These are phyloP conservation scores for Lonicera japonica DNA, from an alignment of 129 eudicot genomes.

Conservation along the genomic window DNA sequence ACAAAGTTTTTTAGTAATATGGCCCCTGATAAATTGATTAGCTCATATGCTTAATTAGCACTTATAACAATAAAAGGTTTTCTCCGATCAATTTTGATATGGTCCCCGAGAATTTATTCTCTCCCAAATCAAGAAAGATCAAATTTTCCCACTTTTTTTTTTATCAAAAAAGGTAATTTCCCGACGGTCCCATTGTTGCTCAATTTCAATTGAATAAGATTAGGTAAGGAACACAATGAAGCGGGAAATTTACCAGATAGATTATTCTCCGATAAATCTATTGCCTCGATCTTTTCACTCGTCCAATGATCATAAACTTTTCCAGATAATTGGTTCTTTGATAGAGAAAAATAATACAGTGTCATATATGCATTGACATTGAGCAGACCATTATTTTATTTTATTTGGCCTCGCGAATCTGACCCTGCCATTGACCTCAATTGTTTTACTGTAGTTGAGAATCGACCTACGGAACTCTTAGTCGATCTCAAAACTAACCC, in stretches of 20 bases:
- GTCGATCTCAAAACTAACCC: too few relatives aligned
- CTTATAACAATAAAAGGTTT: too few relatives aligned
- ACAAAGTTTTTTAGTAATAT: slow-evolving; percentile 6
- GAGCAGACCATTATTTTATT: too few relatives aligned
- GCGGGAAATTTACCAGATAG: background rate
- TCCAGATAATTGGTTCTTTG: slow-evolving; percentile 5
- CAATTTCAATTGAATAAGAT: background rate
- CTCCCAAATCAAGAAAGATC: slow-evolving; percentile 4
- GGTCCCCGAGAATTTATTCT: slow-evolving; percentile 5
- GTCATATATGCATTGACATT: too few relatives aligned
- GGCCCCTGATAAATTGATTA: slow-evolving; percentile 1
- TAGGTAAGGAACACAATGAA: background rate
- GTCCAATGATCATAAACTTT: too few relatives aligned
- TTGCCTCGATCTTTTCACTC: too few relatives aligned
- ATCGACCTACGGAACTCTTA: too few relatives aligned
- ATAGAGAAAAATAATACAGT: too few relatives aligned
- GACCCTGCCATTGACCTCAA: too few relatives aligned
- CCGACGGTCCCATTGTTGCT: slow-evolving; percentile 9
- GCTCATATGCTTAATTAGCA: background rate
- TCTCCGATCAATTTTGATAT: slow-evolving; percentile 8
- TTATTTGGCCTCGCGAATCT: too few relatives aligned
- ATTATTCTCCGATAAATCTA: background rate
- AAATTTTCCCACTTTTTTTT: slow-evolving; percentile 1
- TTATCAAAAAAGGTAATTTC: background rate
- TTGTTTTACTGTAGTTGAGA: too few relatives aligned